Conservation (phyloP, 179 eudicot species). For the Pouteria campechiana region DNA sequence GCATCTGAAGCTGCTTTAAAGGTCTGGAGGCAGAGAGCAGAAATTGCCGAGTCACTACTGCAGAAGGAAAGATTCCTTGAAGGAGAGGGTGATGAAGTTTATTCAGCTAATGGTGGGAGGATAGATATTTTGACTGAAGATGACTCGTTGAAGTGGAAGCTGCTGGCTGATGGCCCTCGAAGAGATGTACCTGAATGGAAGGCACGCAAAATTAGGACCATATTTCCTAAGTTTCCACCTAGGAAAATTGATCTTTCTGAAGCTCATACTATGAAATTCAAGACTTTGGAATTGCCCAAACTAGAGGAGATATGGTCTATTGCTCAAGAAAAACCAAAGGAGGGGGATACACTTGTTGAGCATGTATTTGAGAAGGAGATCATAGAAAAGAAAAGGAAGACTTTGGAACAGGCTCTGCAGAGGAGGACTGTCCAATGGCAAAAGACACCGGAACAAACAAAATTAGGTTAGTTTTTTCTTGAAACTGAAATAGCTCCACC, state of each 20-base stretch:
- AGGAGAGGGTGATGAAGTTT: conserved; percentile 1
- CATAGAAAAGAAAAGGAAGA: conserved; percentile 14
- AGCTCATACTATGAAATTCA: conserved; percentile 5
- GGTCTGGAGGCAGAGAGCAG: conserved; percentile 13
- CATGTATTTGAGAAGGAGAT: conserved; percentile 16
- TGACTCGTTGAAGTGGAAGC: conserved; percentile 15
- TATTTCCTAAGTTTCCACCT: conserved; percentile 16
- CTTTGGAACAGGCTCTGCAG: conserved; percentile 15
- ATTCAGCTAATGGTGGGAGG: conserved; percentile 13
- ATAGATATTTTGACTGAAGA: conserved; percentile 9
- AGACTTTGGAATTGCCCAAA: conserved; percentile 12
- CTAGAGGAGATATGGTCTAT: conserved; percentile 19
- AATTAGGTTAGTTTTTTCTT: conserved; percentile 10
- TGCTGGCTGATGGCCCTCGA: conserved; percentile 16
- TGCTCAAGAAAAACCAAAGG: conserved; percentile 17
- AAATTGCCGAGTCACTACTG: conserved; percentile 7
- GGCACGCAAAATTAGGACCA: conserved; percentile 9
- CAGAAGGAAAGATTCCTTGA: not conserved
- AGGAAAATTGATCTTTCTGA: conserved; percentile 12
- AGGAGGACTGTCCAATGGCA: conserved; percentile 16
- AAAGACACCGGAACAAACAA: conserved; percentile 14
- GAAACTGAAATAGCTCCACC: no score
- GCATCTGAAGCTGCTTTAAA: conserved; percentile 10
- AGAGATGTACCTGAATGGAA: conserved; percentile 17
- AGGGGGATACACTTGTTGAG: conserved; percentile 11